Evolutionary conservation across 441 rosid genomes (phyloP).

Genomic region (Pelargonium citronellum): DNA sequence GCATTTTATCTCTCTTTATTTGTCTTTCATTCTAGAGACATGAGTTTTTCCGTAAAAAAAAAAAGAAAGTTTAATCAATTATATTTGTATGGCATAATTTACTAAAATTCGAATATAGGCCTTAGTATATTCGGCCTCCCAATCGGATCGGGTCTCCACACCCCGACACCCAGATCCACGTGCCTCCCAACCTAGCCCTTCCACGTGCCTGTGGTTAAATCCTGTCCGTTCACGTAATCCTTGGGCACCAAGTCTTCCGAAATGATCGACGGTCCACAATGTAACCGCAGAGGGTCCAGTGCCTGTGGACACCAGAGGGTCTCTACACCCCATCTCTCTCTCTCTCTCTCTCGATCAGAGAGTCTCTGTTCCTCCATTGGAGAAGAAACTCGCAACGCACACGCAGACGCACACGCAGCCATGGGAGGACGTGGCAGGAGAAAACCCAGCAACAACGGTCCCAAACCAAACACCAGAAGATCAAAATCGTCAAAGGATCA

Average conservation of each 20-base stretch:
- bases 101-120: too few species aligned
- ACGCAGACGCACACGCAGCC: neutral
- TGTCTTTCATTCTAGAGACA: too few species aligned
- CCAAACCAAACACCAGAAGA: slow-evolving; percentile 18
- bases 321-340: neutral
- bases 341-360: neutral
- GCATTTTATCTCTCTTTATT: too few species aligned
- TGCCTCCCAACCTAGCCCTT: too few species aligned
- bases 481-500: slow-evolving; percentile 16
- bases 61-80: too few species aligned
- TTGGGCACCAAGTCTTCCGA: neutral
- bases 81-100: too few species aligned
- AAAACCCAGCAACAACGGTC: slow-evolving; percentile 26
- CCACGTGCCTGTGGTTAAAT: neutral
- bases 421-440: slow-evolving; percentile 62
- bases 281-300: neutral
- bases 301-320: neutral
- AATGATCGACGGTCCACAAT: neutral
- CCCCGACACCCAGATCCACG: too few species aligned
- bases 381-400: too few species aligned
- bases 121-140: too few species aligned
- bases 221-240: neutral
- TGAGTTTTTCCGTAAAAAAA: too few species aligned
- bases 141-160: too few species aligned
- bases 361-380: too few species aligned